A percentile compares a stretch with the other conserved stretches of the same genome.
phyloP scores from a whole-genome alignment of 176 grass and related monocot genomes.

The Oryza meridionalis region DNA sequence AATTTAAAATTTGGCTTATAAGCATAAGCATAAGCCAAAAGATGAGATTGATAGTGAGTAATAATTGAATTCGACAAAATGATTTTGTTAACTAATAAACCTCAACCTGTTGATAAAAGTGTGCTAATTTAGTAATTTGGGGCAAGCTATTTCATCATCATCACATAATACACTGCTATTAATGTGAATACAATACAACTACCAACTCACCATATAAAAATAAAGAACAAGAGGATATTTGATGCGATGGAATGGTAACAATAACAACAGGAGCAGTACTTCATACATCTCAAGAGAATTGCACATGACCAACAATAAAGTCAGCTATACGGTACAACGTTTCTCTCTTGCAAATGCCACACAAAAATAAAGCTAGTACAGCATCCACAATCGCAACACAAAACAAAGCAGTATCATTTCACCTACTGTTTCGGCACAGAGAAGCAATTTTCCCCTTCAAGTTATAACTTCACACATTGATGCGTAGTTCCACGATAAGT shows the following conservation, averaged over 20 bases:
- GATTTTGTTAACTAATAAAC: too few relatives aligned
- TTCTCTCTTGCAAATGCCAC: conserved; percentile 6
- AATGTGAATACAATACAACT: not conserved
- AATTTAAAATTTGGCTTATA: too few relatives aligned
- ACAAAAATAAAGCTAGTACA: not conserved
- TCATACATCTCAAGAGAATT: conserved; percentile 30
- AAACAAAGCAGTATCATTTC: not conserved
- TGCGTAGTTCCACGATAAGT: conserved; percentile 10
- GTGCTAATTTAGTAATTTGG: too few relatives aligned
- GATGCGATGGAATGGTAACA: not conserved
- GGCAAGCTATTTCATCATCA: too few relatives aligned
- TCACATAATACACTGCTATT: not conserved
- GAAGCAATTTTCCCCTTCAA: not conserved
- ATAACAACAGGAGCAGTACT: conserved; percentile 6
- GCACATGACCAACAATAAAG: conserved; percentile 3
- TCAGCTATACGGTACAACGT: not conserved
- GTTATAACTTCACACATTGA: not conserved
- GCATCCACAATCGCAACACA: not conserved
- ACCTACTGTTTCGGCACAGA: not conserved
- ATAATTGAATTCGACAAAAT: too few relatives aligned
- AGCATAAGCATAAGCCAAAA: too few relatives aligned
- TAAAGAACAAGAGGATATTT: conserved; percentile 9
- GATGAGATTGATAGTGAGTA: too few relatives aligned
- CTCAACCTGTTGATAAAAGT: too few relatives aligned
- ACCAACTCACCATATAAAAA: not conserved